Evolutionary conservation across 1,284 basidiomycete genomes (phyloP).

Genomic region (Cutaneotrichosporon sp.): DNA sequence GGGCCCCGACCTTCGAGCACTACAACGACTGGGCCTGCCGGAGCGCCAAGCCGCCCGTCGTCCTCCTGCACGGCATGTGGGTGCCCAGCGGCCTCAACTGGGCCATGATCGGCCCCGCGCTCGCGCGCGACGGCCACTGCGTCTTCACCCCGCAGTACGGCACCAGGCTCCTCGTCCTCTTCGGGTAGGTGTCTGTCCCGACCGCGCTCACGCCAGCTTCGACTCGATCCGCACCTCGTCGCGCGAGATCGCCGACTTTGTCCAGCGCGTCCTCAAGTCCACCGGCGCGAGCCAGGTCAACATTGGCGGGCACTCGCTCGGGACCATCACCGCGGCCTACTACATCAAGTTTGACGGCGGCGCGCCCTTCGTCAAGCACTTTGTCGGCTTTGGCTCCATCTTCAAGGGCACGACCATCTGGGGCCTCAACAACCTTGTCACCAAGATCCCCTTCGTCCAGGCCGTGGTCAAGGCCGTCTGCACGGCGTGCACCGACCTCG

Average conservation of each 20-base stretch:
- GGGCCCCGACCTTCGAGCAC: too few species aligned
- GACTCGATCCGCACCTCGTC: conserved; percentile 9
- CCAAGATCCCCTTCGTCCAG: conserved; percentile 9
- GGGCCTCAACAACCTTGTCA: conserved; percentile 16
- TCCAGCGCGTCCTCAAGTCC: conserved; percentile 6
- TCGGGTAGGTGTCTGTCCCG: too few species aligned
- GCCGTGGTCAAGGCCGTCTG: conserved; percentile 5
- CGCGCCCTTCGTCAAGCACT: conserved; percentile 2
- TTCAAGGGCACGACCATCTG: conserved; percentile 18
- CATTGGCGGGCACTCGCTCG: conserved; percentile 19
- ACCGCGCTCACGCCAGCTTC: too few species aligned
- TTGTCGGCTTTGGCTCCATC: conserved; percentile 16
- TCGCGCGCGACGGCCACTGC: too few species aligned
- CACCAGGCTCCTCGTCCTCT: too few species aligned
- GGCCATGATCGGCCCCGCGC: too few species aligned
- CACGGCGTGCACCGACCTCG: conserved; percentile 12
- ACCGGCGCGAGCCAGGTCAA: conserved; percentile 21
- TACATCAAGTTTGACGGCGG: conserved; percentile 22
- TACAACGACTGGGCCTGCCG: too few species aligned
- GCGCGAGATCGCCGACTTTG: conserved; percentile 12
- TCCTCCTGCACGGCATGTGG: too few species aligned
- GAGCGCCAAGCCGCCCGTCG: too few species aligned
- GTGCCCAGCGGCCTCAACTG: too few species aligned
- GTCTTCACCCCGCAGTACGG: too few species aligned
- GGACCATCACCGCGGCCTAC: conserved; percentile 11